Percentiles rank a stretch among this genome's conserved stretches.
Conservation (phyloP, 495 filamentous ascomycete genomes). For the Chlorociboria aeruginascens region DNA sequence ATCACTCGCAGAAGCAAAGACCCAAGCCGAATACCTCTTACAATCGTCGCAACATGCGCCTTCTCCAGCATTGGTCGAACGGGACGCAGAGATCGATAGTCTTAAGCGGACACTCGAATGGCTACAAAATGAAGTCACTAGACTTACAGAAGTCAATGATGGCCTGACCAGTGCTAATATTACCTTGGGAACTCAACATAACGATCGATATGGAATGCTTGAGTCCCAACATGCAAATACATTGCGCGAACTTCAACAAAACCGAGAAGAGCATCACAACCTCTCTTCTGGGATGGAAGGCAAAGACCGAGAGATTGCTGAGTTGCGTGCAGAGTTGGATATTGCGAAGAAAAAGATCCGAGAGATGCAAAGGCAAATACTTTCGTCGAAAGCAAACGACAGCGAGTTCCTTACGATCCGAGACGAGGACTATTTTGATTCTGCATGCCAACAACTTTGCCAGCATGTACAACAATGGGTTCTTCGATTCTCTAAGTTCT, state of each 20-base stretch:
- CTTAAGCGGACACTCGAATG: slow-evolving; percentile 64
- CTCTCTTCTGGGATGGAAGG: slow-evolving; percentile 52
- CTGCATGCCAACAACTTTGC: slow-evolving; percentile 86
- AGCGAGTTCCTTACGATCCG: slow-evolving; percentile 66
- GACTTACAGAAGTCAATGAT: slow-evolving; percentile 64
- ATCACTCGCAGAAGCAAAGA: slow-evolving; percentile 56
- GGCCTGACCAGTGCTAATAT: slow-evolving; percentile 58
- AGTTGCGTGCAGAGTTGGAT: slow-evolving; percentile 66
- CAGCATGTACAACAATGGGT: slow-evolving; percentile 94
- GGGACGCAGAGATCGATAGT: slow-evolving; percentile 69
- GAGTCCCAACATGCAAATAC: slow-evolving; percentile 46
- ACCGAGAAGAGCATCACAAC: slow-evolving; percentile 45
- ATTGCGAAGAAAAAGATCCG: slow-evolving; percentile 61
- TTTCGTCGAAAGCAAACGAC: slow-evolving; percentile 49
- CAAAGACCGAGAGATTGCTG: slow-evolving; percentile 68
- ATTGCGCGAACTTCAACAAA: slow-evolving; percentile 48
- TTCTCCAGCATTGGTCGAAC: slow-evolving; percentile 42
- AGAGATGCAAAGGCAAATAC: slow-evolving; percentile 72
- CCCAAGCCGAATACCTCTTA: slow-evolving; percentile 50
- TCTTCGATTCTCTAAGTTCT: slow-evolving; percentile 90
- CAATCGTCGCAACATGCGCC: slow-evolving; percentile 18
- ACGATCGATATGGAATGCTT: slow-evolving; percentile 45
- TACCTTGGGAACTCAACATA: slow-evolving; percentile 52
- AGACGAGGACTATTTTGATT: slow-evolving; percentile 90
- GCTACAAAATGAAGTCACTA: slow-evolving; percentile 64